Conservation (phyloP, 2,329 filamentous ascomycete genomes). For the Cladophialophora yegresii region DNA sequence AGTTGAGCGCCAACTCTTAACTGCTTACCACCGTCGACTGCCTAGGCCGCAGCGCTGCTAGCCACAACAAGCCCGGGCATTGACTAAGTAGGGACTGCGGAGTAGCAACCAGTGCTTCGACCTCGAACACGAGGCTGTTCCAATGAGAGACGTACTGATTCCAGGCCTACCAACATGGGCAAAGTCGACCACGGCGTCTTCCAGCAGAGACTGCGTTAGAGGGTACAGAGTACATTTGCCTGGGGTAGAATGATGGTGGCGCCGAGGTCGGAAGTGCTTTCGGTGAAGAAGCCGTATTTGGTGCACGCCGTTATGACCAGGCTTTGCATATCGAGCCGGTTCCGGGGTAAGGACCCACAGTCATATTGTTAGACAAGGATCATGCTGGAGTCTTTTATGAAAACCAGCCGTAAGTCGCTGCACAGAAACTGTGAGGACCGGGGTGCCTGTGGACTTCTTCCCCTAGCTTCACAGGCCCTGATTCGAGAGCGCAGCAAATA, state of each 20-base stretch:
- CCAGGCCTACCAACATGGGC: not conserved
- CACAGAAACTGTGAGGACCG: not conserved
- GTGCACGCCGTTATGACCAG: not conserved
- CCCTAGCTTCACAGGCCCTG: not conserved
- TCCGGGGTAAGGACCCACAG: not conserved
- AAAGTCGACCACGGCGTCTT: not conserved
- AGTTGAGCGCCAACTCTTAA: not conserved
- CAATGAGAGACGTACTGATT: not conserved
- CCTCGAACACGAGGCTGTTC: not conserved
- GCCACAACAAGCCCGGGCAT: not conserved
- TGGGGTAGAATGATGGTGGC: not conserved
- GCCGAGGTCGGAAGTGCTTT: not conserved
- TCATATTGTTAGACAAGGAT: not conserved
- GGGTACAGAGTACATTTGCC: not conserved
- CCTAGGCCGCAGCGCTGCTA: not conserved
- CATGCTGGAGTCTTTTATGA: not conserved
- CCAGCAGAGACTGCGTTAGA: not conserved
- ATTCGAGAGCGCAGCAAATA: not conserved
- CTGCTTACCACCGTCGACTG: not conserved
- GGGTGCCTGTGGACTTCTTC: not conserved
- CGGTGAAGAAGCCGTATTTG: not conserved
- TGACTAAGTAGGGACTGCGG: not conserved
- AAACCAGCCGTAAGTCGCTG: not conserved
- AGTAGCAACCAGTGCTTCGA: not conserved
- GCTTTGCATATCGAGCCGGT: not conserved